Conservation (phyloP, 2,329 filamentous ascomycete species). For the Pseudonectria buxi region DNA sequence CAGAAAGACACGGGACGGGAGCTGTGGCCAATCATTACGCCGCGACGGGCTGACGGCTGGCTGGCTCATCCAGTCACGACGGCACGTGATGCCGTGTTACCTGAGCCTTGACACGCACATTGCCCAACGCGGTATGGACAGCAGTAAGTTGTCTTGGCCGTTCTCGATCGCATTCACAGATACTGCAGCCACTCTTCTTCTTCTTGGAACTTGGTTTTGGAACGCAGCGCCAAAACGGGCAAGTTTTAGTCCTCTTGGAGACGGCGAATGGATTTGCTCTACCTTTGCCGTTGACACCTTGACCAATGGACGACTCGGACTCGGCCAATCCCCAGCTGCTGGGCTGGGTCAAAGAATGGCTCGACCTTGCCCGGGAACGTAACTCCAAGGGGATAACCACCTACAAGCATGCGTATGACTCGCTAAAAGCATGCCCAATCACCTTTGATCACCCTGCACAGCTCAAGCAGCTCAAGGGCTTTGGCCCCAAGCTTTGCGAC, state of each 20-base stretch:
- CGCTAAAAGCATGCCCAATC: slow-evolving; percentile 68
- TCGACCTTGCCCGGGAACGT: slow-evolving; percentile 59
- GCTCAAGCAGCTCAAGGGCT: slow-evolving; percentile 64
- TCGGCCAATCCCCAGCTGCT: slow-evolving; percentile 67
- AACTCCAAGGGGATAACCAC: slow-evolving; percentile 65
- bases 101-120: too few relatives aligned
- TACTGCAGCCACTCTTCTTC: too few relatives aligned
- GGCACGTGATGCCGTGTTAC: too few relatives aligned
- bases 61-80: too few relatives aligned
- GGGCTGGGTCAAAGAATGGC: slow-evolving; percentile 70
- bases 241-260: background rate
- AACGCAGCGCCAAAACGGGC: background rate
- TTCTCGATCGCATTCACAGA: too few relatives aligned
- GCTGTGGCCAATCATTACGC: too few relatives aligned
- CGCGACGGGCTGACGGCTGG: too few relatives aligned
- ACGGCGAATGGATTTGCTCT: slow-evolving; percentile 1
- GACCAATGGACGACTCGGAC: slow-evolving; percentile 29
- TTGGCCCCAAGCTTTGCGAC: slow-evolving; percentile 65
- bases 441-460: slow-evolving; percentile 66
- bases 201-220: too few relatives aligned
- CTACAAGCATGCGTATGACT: slow-evolving; percentile 70
- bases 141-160: too few relatives aligned
- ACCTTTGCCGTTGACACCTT: background rate
- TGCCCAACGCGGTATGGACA: too few relatives aligned
- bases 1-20: too few relatives aligned